Evolutionary conservation across 192 early-diverging fungal genomes (phyloP), one percentile per base, ranked within the genome.

Genomic region (Dispira simplex): DNA sequence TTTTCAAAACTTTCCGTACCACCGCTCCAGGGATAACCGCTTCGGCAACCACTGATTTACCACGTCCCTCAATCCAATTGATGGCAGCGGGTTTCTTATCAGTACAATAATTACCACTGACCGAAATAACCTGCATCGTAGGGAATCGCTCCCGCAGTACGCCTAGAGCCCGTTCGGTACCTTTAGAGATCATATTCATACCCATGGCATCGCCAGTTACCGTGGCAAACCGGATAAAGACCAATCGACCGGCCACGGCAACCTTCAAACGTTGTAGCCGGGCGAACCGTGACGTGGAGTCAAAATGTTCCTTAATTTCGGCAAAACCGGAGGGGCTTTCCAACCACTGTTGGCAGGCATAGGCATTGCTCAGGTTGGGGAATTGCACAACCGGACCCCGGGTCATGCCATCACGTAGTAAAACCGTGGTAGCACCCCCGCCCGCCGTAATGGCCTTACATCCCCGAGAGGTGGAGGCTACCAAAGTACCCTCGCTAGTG

Each of bases 121-220:
- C 69, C 8, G 92, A 81, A 25, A 94, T 79, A 21, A 96, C 79
- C 60, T 79, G 74, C 82, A 90, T 89, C 46, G 81, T 79, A 11
- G 80, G 79, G 73, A 88, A 94, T 25, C 69, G 65, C 49, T 82
- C 76, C 12, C 66, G 58, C 45, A 90, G 74, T 0, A 79, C 67
- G 26, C 79, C 73, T 64, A 96, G 70, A 0, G 92, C 77, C 73
- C 85, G 81, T 76, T 96, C 93, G 64, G 88, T 90, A 32, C 91
- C 91, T 71, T 95, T 95, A 23, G 92, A 94, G 49, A 94, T 93
- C 92, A 96, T 95, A 71, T 95, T 95, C 93, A 95, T 95, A 25
- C 93, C 93, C 93, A 96, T 96, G 6, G 93, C 93, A 73, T 96
- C 93, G 57, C 93, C 93, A 1, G 93, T 96, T 0, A 85, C 79